A percentile compares a stretch with the other conserved stretches of the same genome.
Evolutionary conservation across 306 rosid species (phyloP).

Genomic region (Lathyrus tuberosus): DNA sequence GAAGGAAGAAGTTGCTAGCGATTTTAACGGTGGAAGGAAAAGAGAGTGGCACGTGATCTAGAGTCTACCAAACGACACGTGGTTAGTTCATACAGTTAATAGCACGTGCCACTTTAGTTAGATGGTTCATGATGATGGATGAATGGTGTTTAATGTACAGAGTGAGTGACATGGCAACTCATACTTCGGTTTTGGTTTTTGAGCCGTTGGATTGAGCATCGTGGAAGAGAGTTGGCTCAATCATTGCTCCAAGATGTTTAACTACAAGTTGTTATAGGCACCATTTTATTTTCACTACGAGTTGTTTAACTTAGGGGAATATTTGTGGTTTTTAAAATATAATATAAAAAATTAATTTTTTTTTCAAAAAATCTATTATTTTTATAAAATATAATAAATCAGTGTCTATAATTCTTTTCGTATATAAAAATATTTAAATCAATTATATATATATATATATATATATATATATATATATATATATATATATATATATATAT

Average conservation of each 20-base stretch:
- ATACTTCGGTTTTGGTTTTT: neutral
- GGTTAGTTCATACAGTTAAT: slow-evolving; percentile 24
- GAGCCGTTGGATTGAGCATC: neutral
- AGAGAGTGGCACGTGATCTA: slow-evolving; percentile 46
- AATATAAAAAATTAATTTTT: too few species aligned
- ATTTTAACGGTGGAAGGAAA: slow-evolving; percentile 44
- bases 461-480: too few species aligned
- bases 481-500: too few species aligned
- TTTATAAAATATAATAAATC: too few species aligned
- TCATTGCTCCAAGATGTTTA: neutral
- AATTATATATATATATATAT: too few species aligned
- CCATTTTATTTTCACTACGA: too few species aligned
- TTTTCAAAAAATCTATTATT: too few species aligned
- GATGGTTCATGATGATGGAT: neutral
- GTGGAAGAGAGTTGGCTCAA: neutral
- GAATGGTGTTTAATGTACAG: neutral
- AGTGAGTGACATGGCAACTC: neutral
- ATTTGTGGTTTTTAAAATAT: too few species aligned
- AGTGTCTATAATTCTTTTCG: too few species aligned
- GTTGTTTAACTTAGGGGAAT: too few species aligned
- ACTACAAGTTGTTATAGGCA: too few species aligned
- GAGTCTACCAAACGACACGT: slow-evolving; percentile 37
- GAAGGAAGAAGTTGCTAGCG: slow-evolving; percentile 32
- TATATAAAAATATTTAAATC: too few species aligned
- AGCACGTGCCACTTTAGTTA: slow-evolving; percentile 24